Percentiles rank a stretch among this genome's conserved stretches.
Evolutionary conservation across 2,329 filamentous ascomycete genomes (phyloP).

Genomic region (Dothideomycetes sp.): DNA sequence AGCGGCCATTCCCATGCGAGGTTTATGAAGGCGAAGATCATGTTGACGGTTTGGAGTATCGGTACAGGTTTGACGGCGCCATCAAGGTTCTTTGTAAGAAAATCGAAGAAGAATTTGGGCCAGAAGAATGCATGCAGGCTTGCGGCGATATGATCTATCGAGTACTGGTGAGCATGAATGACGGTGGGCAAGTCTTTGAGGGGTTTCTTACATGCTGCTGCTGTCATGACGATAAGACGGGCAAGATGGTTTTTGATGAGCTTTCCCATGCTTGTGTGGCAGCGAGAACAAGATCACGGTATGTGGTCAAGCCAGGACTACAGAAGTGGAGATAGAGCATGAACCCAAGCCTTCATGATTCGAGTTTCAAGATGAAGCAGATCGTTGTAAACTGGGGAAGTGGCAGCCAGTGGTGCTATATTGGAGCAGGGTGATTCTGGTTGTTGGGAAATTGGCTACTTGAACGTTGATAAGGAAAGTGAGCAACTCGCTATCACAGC

Average conservation of each 20-base stretch:
- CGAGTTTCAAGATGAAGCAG: too few species aligned
- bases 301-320: too few species aligned
- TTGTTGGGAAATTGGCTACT: too few species aligned
- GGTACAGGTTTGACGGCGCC: conserved; percentile 79
- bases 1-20: conserved; percentile 90
- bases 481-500: too few species aligned
- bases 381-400: too few species aligned
- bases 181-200: background rate
- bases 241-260: conserved; percentile 99
- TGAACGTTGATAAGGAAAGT: background rate
- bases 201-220: conserved; percentile 57
- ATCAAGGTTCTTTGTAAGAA: conserved; percentile 83
- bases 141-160: conserved; percentile 72
- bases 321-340: conserved; percentile 1
- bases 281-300: background rate
- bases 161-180: conserved; percentile 12
- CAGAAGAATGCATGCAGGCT: conserved; percentile 87
- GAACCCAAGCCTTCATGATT: conserved; percentile 11
- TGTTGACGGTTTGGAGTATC: conserved; percentile 79
- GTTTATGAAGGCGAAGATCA: conserved; percentile 68
- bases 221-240: conserved; percentile 81
- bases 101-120: conserved; percentile 99
- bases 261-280: conserved; percentile 63
- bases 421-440: too few species aligned
- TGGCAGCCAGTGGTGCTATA: too few species aligned